phyloP scores from a whole-genome alignment of 345 rosid species.

The thale cress (Arabidopsis thaliana) region DNA sequence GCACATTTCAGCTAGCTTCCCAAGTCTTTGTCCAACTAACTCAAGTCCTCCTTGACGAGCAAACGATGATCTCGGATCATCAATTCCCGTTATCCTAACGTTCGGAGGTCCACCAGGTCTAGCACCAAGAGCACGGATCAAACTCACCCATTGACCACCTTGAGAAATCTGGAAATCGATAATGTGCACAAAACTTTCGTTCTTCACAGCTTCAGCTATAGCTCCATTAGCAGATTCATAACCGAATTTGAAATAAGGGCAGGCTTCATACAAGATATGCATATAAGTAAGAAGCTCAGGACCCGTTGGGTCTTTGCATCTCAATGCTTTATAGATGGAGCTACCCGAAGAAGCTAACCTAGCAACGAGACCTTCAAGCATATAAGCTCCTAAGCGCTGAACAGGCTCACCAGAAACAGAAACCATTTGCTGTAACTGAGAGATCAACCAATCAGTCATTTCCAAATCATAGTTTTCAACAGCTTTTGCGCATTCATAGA shows the following conservation, averaged over 20 bases:
- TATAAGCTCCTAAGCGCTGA: constrained; percentile 88
- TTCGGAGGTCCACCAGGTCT: constrained; percentile 88
- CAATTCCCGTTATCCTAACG: constrained; percentile 83
- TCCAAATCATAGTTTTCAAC: constrained; percentile 60
- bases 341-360: constrained; percentile 83
- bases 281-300: constrained; percentile 81
- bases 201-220: constrained; percentile 90
- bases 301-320: constrained; percentile 88
- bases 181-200: constrained; percentile 72
- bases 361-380: constrained; percentile 91
- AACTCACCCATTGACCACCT: constrained; percentile 92
- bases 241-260: constrained; percentile 97
- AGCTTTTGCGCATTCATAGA: constrained; percentile 80
- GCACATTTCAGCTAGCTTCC: constrained; percentile 66
- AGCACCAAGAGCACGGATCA: constrained; percentile 88
- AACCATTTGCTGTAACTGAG: constrained; percentile 73
- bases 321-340: constrained; percentile 74
- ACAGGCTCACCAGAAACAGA: constrained; percentile 92
- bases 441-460: constrained; percentile 62
- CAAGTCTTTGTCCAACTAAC: constrained; percentile 75
- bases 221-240: constrained; percentile 95
- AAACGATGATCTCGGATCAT: constrained; percentile 78
- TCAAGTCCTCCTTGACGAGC: constrained; percentile 90
- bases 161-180: constrained; percentile 88
- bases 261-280: constrained; percentile 84